Conservation (phyloP, 345 rosid genomes). For the Pistacia atlantica region DNA sequence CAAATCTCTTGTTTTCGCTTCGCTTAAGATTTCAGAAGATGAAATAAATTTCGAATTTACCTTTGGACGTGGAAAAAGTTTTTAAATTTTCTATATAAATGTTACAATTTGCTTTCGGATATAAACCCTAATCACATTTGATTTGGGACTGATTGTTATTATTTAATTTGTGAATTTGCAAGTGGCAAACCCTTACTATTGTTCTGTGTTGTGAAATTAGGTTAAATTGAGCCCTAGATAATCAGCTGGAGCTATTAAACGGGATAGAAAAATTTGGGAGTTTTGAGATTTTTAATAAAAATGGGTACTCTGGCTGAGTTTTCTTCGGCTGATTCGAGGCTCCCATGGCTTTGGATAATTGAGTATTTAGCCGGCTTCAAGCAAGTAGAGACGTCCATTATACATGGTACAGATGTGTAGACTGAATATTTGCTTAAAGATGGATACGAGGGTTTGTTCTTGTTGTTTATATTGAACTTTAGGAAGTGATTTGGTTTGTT, state of each 20-base stretch:
- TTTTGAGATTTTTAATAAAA: background rate
- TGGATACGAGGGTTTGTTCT: background rate
- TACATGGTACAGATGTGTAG: constrained; percentile 38
- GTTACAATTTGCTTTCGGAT: too few species aligned
- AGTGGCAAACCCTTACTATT: background rate
- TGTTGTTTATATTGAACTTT: background rate
- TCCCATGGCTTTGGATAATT: constrained; percentile 59
- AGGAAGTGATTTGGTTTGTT: background rate
- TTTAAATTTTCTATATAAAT: background rate
- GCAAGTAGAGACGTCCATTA: constrained; percentile 35
- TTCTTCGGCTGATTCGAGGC: constrained; percentile 19
- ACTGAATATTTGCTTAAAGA: background rate
- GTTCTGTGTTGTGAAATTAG: background rate
- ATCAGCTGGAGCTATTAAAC: background rate
- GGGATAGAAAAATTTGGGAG: background rate
- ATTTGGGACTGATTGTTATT: background rate
- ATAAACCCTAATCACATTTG: too few species aligned
- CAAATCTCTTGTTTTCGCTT: background rate
- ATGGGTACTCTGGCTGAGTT: constrained; percentile 16
- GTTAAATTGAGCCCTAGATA: background rate
- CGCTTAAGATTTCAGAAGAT: background rate
- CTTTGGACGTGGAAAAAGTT: background rate
- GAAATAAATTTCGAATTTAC: background rate
- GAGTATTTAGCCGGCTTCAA: constrained; percentile 49
- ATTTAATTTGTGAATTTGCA: background rate